Conservation (phyloP, 1,139 yeast species). For the Saccharomycopsis crataegensis region DNA sequence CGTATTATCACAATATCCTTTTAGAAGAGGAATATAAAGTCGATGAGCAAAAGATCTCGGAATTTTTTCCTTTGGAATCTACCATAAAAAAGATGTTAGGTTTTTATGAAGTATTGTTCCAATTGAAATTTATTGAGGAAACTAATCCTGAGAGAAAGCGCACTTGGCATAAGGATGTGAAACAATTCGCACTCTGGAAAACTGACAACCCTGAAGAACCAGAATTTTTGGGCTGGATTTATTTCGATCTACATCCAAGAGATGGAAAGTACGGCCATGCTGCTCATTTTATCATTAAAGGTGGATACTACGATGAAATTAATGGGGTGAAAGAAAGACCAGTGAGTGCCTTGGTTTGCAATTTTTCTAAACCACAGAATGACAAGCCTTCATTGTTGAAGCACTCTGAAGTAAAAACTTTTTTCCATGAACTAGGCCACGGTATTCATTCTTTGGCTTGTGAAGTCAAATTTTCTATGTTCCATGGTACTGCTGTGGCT, state of each 20-base stretch:
- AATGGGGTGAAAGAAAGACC: slow-evolving; percentile 51
- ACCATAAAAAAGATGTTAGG: slow-evolving; percentile 63
- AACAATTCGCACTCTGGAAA: slow-evolving; percentile 68
- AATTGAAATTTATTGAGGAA: slow-evolving; percentile 54
- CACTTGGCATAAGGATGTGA: slow-evolving; percentile 76
- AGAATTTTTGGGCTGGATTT: slow-evolving; percentile 71
- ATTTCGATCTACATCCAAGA: slow-evolving; percentile 78
- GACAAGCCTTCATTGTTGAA: slow-evolving; percentile 69
- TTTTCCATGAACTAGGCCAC: slow-evolving; percentile 87
- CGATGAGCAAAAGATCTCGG: slow-evolving; percentile 63
- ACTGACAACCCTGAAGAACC: slow-evolving; percentile 38
- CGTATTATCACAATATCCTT: slow-evolving; percentile 55
- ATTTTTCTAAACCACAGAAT: slow-evolving; percentile 68
- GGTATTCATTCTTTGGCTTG: slow-evolving; percentile 78
- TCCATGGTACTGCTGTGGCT: slow-evolving; percentile 70
- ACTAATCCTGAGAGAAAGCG: slow-evolving; percentile 32
- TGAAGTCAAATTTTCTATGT: slow-evolving; percentile 52
- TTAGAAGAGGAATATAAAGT: slow-evolving; percentile 64
- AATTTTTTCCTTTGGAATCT: slow-evolving; percentile 67
- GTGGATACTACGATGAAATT: slow-evolving; percentile 48
- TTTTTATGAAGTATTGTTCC: slow-evolving; percentile 62
- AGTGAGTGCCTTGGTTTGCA: slow-evolving; percentile 74
- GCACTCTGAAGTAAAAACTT: slow-evolving; percentile 73
- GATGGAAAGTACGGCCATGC: slow-evolving; percentile 85
- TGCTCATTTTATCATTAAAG: slow-evolving; percentile 64